Conservation (phyloP, 371 early-diverging fungal genomes). For the Mucor circinelloides region DNA sequence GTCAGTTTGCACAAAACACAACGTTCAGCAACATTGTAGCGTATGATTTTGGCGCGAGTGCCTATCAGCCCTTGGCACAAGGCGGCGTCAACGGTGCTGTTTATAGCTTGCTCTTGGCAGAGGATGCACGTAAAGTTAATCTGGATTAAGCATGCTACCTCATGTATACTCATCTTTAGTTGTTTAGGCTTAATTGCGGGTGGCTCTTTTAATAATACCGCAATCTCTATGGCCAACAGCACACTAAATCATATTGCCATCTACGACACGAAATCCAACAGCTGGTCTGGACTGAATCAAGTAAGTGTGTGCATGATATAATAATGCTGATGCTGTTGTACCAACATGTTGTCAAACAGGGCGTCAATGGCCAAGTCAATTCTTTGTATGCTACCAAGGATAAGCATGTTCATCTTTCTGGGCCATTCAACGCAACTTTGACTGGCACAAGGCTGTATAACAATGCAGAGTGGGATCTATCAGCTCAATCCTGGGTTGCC, state of each 20-base stretch:
- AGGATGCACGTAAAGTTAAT: slow-evolving; percentile 25
- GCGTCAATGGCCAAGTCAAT: slow-evolving; percentile 33
- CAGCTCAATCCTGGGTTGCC: slow-evolving; percentile 20
- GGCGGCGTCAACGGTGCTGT: slow-evolving; percentile 35
- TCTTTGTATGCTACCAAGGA: slow-evolving; percentile 20
- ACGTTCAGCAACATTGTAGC: slow-evolving; percentile 32
- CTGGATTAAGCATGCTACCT: not conserved
- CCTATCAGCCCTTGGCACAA: slow-evolving; percentile 19
- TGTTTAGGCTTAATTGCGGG: slow-evolving; percentile 34
- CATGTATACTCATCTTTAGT: not conserved
- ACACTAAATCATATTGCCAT: slow-evolving; percentile 33
- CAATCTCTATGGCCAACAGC: not conserved
- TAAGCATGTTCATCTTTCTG: slow-evolving; percentile 36
- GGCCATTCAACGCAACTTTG: slow-evolving; percentile 20
- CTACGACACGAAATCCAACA: slow-evolving; percentile 18
- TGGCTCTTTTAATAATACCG: slow-evolving; percentile 35
- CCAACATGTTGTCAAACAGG: slow-evolving; percentile 13
- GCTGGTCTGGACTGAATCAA: slow-evolving; percentile 30
- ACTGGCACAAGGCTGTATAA: slow-evolving; percentile 1
- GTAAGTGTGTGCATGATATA: slow-evolving; percentile 20
- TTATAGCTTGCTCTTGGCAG: not conserved
- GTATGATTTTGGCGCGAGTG: slow-evolving; percentile 23
- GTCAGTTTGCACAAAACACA: slow-evolving; percentile 27
- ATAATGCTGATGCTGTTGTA: not conserved
- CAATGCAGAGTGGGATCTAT: slow-evolving; percentile 29